Evolutionary conservation across 2,329 filamentous ascomycete genomes (phyloP).

Genomic region (Aspergillus awamori): DNA sequence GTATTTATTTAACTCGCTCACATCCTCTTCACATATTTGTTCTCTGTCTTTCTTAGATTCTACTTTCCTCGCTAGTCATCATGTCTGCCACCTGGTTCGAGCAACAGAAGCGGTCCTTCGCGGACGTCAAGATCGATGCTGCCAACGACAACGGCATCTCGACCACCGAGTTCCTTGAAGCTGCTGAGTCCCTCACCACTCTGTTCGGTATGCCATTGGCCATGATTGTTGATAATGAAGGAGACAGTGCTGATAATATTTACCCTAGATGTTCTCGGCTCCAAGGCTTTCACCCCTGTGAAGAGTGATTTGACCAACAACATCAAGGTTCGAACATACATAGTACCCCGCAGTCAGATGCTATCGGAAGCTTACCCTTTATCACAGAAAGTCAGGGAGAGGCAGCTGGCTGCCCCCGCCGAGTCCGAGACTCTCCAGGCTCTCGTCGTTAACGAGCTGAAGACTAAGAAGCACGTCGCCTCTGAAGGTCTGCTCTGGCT

Average conservation of each 20-base stretch:
- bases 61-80: constrained; percentile 15
- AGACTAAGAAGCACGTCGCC: constrained; percentile 83
- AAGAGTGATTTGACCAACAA: constrained; percentile 92
- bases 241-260: constrained; percentile 13
- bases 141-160: constrained; percentile 73
- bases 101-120: constrained; percentile 80
- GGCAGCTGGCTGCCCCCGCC: constrained; percentile 74
- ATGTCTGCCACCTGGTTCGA: constrained; percentile 73
- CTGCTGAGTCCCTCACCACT: constrained; percentile 80
- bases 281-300: constrained; percentile 81
- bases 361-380: constrained; percentile 15
- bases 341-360: constrained; percentile 9
- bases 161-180: constrained; percentile 87
- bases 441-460: constrained; percentile 83
- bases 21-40: constrained; percentile 12
- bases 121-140: constrained; percentile 74
- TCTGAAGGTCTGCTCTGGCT: constrained; percentile 92
- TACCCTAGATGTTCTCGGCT: constrained; percentile 60
- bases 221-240: background rate
- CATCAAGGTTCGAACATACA: constrained; percentile 68
- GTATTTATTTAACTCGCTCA: background rate
- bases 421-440: constrained; percentile 84
- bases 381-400: constrained; percentile 80
- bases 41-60: constrained; percentile 7
- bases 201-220: constrained; percentile 70